phyloP scores from a whole-genome alignment of 257 asterid species.

The Nicotiana noctiflora region DNA sequence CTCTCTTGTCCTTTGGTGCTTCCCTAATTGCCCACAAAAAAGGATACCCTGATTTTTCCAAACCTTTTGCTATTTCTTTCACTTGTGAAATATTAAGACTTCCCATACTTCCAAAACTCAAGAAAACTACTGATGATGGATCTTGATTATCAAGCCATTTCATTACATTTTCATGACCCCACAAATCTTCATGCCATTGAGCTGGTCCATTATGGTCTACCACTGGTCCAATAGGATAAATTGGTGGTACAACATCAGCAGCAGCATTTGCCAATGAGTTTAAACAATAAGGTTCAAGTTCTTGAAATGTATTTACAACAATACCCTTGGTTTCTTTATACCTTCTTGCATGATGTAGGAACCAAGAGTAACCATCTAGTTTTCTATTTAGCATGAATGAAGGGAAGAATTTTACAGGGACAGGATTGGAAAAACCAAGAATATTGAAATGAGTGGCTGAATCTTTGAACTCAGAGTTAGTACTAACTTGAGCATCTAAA shows the following conservation, averaged over 20 bases:
- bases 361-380: slow-evolving; percentile 6
- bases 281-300: slow-evolving; percentile 9
- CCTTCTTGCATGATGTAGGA: neutral
- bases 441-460: neutral
- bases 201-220: slow-evolving; percentile 12
- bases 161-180: slow-evolving; percentile 10
- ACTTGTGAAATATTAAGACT: neutral
- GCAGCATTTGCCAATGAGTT: neutral
- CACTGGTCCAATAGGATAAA: slow-evolving; percentile 18
- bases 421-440: slow-evolving; percentile 10
- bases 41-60: slow-evolving; percentile 7
- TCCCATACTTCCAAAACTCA: slow-evolving; percentile 18
- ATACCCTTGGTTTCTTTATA: slow-evolving; percentile 10
- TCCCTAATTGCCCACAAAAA: slow-evolving; percentile 18
- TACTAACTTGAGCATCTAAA: neutral
- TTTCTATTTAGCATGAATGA: slow-evolving; percentile 4
- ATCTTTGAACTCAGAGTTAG: neutral
- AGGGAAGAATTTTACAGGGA: slow-evolving; percentile 4
- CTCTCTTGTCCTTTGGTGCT: neutral
- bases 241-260: slow-evolving; percentile 4
- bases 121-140: slow-evolving; percentile 8
- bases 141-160: slow-evolving; percentile 16
- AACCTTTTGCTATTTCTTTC: slow-evolving; percentile 2
- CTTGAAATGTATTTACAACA: slow-evolving; percentile 15
- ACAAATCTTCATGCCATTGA: neutral